A percentile compares a stretch with the other conserved stretches of the same genome.
These are phyloP conservation scores for Mortierella antarctica DNA, from an alignment of 192 early-diverging fungal species.

Conservation along the genomic window DNA sequence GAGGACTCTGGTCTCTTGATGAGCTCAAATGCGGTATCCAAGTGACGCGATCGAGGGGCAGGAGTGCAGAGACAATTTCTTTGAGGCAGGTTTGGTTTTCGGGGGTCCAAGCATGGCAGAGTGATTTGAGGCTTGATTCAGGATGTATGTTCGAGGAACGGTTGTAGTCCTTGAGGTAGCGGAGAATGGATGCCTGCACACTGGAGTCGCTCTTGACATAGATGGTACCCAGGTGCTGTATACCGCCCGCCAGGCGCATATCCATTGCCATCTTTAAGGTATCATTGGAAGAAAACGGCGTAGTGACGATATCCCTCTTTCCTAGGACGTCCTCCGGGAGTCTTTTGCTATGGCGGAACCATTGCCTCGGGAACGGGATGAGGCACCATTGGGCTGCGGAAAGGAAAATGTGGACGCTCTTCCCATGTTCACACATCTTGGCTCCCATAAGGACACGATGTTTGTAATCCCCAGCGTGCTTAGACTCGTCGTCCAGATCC, in stretches of 20 bases:
- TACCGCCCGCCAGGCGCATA: not conserved
- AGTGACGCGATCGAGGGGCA: slow-evolving; percentile 2
- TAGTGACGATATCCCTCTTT: not conserved
- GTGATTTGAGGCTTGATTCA: not conserved
- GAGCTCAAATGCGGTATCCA: slow-evolving; percentile 8
- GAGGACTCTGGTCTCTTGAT: not conserved
- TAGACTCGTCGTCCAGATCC: not conserved
- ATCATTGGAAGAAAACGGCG: not conserved
- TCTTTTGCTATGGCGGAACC: too few relatives aligned
- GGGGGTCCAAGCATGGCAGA: not conserved
- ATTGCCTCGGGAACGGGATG: too few relatives aligned
- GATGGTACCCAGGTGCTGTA: not conserved
- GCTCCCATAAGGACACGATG: not conserved
- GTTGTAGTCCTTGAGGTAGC: not conserved
- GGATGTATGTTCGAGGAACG: not conserved
- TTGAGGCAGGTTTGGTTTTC: not conserved
- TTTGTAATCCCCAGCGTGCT: not conserved
- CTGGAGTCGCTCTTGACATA: not conserved
- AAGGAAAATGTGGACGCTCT: too few relatives aligned
- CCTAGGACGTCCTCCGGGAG: too few relatives aligned
- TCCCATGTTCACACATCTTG: too few relatives aligned
- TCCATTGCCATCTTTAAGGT: not conserved
- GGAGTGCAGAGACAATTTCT: not conserved
- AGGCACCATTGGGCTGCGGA: too few relatives aligned
- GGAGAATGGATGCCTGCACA: not conserved